A percentile compares a stretch with the other conserved stretches of the same genome.
Evolutionary conservation across 306 rosid species (phyloP).

Genomic region (Trichosanthes cucumerina): DNA sequence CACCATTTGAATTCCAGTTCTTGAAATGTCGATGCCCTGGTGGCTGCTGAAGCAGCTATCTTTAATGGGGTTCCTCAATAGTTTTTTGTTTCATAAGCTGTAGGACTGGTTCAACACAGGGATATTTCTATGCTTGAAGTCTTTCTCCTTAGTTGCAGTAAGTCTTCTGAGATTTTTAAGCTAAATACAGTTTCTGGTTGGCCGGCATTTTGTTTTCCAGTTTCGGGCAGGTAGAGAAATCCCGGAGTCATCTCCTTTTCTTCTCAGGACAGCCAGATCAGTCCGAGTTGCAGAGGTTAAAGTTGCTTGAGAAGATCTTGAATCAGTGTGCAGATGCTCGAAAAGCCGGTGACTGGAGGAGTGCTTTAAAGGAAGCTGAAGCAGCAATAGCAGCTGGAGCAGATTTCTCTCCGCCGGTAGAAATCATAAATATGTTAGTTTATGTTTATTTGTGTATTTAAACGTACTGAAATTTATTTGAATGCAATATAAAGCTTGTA

Average conservation of each 20-base stretch:
- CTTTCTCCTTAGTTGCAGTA: neutral
- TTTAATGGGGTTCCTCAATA: neutral
- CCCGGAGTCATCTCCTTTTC: constrained; percentile 43
- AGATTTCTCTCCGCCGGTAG: constrained; percentile 76
- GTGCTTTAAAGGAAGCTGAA: constrained; percentile 52
- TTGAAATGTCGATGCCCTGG: neutral
- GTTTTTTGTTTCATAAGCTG: neutral
- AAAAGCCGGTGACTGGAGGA: constrained; percentile 65
- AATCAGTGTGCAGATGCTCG: constrained; percentile 55
- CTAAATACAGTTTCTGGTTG: neutral
- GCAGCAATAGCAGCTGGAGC: constrained; percentile 64
- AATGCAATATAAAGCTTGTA: constrained; percentile 40
- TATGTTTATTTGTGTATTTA: neutral
- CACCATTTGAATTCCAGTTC: neutral
- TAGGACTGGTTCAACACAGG: neutral
- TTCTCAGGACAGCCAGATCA: constrained; percentile 49
- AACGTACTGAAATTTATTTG: neutral
- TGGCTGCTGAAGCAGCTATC: neutral
- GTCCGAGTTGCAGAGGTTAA: constrained; percentile 59
- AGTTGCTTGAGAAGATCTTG: constrained; percentile 57
- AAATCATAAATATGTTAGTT: neutral
- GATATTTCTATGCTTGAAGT: neutral
- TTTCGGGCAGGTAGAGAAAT: constrained; percentile 59
- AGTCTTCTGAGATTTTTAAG: neutral
- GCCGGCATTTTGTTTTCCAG: constrained; percentile 14